Evolutionary conservation across 2,329 filamentous ascomycete genomes (phyloP), one percentile per base, ranked within the genome.

Genomic region (Aspergillus sp.): DNA sequence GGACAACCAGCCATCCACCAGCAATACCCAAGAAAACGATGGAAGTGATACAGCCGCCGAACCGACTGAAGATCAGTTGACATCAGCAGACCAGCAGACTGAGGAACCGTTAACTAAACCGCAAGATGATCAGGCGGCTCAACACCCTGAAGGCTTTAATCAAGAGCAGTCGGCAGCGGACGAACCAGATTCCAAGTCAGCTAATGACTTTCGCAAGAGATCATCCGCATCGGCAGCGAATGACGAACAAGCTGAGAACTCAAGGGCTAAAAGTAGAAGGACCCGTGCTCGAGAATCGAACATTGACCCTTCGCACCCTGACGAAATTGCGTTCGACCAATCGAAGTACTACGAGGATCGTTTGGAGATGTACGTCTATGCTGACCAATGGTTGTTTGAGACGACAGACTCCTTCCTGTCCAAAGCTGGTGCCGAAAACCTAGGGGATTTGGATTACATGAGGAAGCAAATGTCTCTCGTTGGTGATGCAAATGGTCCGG

Each of bases 181-280:
- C 12, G 63, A 61, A 9, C 43, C 50, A 4, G 64, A 67, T 5
- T 48, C 54, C 23, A 73, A 71, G 45, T 54, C 53, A 43, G 62
- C 69, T n/a, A 58, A 66, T 4, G 68, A 68, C 9, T 73, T 73
- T 19, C 74, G 81, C 17, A 85, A 85, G 62, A 72, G 82, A 48
- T 83, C 81, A 2, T 79, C 78, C 12, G 78, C 82, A 45, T 79
- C 77, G 17, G 77, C 80, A 43, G 79, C 77, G 7, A 70, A 82
- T 23, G 74, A 80, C 2, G 82, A 84, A 45, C 73, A 71, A 10
- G 68, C 69, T 10, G 81, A 84, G 51, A 77, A 77, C 44, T 74
- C 75, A 17, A 74, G 81, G 43, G 68, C 71, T 10, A 80, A 81
- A 57, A 83, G 81, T 60, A 81, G 81, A 57, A 74, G 82, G 32